Evolutionary conservation across 2,329 filamentous ascomycete genomes (phyloP), one percentile per base, ranked within the genome.

Genomic region (Elsinoe australis): DNA sequence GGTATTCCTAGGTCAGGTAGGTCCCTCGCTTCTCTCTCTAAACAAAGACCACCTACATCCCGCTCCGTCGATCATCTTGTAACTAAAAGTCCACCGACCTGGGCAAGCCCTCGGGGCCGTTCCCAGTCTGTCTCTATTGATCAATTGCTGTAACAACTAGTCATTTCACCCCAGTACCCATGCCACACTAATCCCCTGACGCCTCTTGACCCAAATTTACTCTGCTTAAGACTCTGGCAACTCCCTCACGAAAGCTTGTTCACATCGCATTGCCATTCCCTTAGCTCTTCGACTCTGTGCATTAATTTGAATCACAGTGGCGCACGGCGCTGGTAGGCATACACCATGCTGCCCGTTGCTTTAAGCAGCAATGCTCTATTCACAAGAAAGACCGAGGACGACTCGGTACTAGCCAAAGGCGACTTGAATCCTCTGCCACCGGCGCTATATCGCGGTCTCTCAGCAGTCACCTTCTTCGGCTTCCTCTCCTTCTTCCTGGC

Each of bases 401-500:
- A 12, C 19, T 38, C 24, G 5, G 24, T 34, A 7, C 45, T 28
- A 29, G 31, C 15, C 33, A 34, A 48, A 48, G 39, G 33, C 31
- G n/a, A 51, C 64, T 58, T 68, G 12, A 26, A 53, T 7, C 53
- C 55, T 9, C 54, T 71, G 2, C 62, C 67, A 4, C 33, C 51
- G 9, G 50, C 58, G 28, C 63, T 70, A 1, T 57, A 59, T 21
- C 59, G 55, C 8, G 73, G 72, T 54, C 59, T 75, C 14, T 66
- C 65, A 14, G 68, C 71, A 12, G 67, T 76, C 49, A 65, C 71
- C 18, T 55, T 59, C 21, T 58, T 75, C 19, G 72, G 67, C 12
- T 63, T 73, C 32, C 50, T 74, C 5, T 75, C 72, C 8, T 68
- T 73, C 51, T 32, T 70, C 14, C 63, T 69, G 17, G 70, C 72